phyloP scores from a whole-genome alignment of 2,329 filamentous ascomycete genomes.

The Claviceps sp. region DNA sequence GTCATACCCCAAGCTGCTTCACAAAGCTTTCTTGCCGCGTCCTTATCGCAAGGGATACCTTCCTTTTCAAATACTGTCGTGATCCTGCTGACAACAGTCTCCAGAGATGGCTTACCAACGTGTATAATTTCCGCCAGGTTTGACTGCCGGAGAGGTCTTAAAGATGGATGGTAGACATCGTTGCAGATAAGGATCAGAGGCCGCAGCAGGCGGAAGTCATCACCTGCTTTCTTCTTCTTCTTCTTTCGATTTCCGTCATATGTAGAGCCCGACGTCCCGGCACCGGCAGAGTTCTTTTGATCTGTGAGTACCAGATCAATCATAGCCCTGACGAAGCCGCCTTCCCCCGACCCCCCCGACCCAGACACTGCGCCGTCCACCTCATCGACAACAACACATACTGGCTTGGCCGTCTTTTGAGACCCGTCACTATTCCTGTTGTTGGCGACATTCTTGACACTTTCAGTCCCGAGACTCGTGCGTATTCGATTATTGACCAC shows the following conservation, averaged over 20 bases:
- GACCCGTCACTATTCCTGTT: slow-evolving; percentile 39
- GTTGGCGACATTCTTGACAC: slow-evolving; percentile 64
- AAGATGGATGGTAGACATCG: slow-evolving; percentile 83
- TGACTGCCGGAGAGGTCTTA: slow-evolving; percentile 76
- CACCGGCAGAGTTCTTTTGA: slow-evolving; percentile 52
- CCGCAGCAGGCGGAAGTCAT: slow-evolving; percentile 75
- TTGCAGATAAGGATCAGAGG: slow-evolving; percentile 94
- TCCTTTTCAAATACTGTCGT: slow-evolving; percentile 80
- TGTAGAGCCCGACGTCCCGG: slow-evolving; percentile 14
- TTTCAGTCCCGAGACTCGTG: slow-evolving; percentile 88
- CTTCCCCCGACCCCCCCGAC: slow-evolving; percentile 64
- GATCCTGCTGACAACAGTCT: slow-evolving; percentile 70
- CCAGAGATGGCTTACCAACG: slow-evolving; percentile 75
- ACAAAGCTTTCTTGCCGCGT: slow-evolving; percentile 74
- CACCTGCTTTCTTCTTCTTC: slow-evolving; percentile 50
- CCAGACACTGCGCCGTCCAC: slow-evolving; percentile 88
- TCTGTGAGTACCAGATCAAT: slow-evolving; percentile 82
- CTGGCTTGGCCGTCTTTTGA: slow-evolving; percentile 65
- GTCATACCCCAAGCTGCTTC: slow-evolving; percentile 73
- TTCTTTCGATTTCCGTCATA: slow-evolving; percentile 29
- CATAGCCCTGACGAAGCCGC: slow-evolving; percentile 87
- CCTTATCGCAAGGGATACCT: slow-evolving; percentile 74
- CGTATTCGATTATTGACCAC: slow-evolving; percentile 86
- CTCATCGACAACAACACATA: slow-evolving; percentile 92
- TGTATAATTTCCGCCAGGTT: slow-evolving; percentile 80